Evolutionary conservation across 139 green algal genomes (phyloP).

Genomic region (Eudorina sp.): DNA sequence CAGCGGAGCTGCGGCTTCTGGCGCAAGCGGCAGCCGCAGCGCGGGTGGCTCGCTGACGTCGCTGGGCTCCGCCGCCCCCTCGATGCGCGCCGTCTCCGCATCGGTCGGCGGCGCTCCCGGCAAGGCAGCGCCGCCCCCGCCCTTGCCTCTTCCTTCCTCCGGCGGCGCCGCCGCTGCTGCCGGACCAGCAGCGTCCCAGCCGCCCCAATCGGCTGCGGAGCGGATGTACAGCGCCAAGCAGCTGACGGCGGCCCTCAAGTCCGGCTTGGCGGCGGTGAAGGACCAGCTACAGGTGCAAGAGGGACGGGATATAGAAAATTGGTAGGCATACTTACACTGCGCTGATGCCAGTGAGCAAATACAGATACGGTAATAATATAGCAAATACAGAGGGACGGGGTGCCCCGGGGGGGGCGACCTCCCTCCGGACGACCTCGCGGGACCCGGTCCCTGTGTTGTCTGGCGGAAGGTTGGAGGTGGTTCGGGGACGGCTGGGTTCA

Average conservation of each 20-base stretch:
- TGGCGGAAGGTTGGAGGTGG: no score
- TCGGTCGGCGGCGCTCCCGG: not conserved
- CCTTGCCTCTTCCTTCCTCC: not conserved
- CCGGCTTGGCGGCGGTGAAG: conserved; percentile 38
- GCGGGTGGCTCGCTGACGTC: not conserved
- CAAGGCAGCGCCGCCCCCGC: not conserved
- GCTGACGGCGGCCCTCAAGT: conserved; percentile 53
- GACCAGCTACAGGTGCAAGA: conserved; percentile 51
- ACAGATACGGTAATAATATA: no score
- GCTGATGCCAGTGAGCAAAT: no score
- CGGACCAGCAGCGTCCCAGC: not conserved
- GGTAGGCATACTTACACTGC: no score
- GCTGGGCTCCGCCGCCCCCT: not conserved
- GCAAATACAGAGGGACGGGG: no score
- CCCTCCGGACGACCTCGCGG: no score
- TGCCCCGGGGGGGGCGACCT: no score
- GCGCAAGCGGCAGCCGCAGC: conserved; percentile 1
- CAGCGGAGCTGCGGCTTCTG: not conserved
- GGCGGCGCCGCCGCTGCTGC: not conserved
- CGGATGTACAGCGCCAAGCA: conserved; percentile 58
- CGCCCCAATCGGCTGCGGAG: conserved; percentile 26
- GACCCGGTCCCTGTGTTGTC: no score
- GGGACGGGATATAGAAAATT: no score
- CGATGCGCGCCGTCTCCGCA: not conserved
- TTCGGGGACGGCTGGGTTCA: no score